Evolutionary conservation across 331 rosid species (phyloP), one percentile per base, ranked within the genome.

Genomic region (Quercus lobata): DNA sequence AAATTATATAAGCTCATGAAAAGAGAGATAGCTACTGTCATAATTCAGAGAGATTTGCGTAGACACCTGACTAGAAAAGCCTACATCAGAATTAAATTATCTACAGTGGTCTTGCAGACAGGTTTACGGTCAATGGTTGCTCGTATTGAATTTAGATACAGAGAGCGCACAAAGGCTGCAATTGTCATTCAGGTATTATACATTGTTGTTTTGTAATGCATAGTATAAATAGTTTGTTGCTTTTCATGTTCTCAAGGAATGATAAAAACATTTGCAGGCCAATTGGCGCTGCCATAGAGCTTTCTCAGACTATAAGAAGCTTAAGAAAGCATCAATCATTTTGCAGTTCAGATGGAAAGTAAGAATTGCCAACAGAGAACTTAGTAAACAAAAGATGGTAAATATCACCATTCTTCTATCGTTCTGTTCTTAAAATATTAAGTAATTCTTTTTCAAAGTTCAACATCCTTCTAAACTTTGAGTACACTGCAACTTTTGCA

Each of bases 71-170:
- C 85, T 27, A 90, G 92, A 81, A 91, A 84, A 57, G 70, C 49
- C 74, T 89, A 86, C 76, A 35, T 55, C 3, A 75, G 75, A 74
- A 55, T 76, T 61, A 74, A 60, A 78, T 49, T 74, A 69, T 89
- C 81, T 79, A 87, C 78, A 76, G 65, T 86, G 78, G 75, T 87
- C 60, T 82, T 91, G 83, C 93, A 89, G 87, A 76, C 93, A 62
- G 93, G 90, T 86, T 72, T 87, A 52, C 91, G 92, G 57, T 83
- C 74, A 68, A 86, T 90, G 91, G 81, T 69, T 73, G 92, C 90
- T 85, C 82, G 76, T 57, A 58, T 75, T 80, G 74, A 46, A 77
- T 79, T 87, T 75, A 88, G 88, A 85, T 15, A 16, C 61, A 89
- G 75, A 88, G 83, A 37, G 85, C 83, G 80, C 76, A 77, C 77